phyloP scores from a whole-genome alignment of 1,284 basidiomycete genomes.

The Fomes fomentarius region DNA sequence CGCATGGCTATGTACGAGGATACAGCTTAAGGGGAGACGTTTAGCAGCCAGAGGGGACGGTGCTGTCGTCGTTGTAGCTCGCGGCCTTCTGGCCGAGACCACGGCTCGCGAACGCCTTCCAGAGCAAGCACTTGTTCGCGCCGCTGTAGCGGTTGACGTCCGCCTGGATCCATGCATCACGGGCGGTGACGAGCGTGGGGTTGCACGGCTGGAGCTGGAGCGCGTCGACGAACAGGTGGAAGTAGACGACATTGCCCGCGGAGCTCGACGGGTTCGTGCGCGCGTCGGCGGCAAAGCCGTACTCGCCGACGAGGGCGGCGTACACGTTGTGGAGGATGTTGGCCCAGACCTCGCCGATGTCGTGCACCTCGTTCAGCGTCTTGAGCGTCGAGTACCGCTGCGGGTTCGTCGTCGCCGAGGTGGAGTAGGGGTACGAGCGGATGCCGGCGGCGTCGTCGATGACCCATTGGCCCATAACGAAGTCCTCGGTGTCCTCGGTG shows the following conservation, averaged over 20 bases:
- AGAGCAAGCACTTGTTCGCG: slow-evolving; percentile 50
- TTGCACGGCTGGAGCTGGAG: slow-evolving; percentile 55
- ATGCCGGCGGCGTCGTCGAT: slow-evolving; percentile 38
- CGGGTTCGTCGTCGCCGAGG: slow-evolving; percentile 33
- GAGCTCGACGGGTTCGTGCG: slow-evolving; percentile 30
- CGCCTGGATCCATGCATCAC: slow-evolving; percentile 58
- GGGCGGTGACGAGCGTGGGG: slow-evolving; percentile 46
- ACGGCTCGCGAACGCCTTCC: slow-evolving; percentile 52
- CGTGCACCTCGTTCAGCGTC: slow-evolving; percentile 43
- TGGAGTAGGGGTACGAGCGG: slow-evolving; percentile 46
- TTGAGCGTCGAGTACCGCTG: slow-evolving; percentile 39
- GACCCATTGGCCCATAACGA: slow-evolving; percentile 43
- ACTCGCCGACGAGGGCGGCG: slow-evolving; percentile 44
- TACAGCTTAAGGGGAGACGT: too few species aligned
- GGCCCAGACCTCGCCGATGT: slow-evolving; percentile 47
- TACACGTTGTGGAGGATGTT: slow-evolving; percentile 59
- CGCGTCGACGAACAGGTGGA: slow-evolving; percentile 53
- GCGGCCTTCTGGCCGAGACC: slow-evolving; percentile 52
- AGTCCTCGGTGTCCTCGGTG: slow-evolving; percentile 40
- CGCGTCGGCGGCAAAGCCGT: slow-evolving; percentile 41
- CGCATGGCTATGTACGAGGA: too few species aligned
- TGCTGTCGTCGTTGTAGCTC: slow-evolving; percentile 34
- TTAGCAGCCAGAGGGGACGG: slow-evolving; percentile 44
- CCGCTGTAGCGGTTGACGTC: slow-evolving; percentile 52
- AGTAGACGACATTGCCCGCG: slow-evolving; percentile 50